phyloP scores from a whole-genome alignment of 371 early-diverging fungal species.

The Basidiobolus meristosporus region DNA sequence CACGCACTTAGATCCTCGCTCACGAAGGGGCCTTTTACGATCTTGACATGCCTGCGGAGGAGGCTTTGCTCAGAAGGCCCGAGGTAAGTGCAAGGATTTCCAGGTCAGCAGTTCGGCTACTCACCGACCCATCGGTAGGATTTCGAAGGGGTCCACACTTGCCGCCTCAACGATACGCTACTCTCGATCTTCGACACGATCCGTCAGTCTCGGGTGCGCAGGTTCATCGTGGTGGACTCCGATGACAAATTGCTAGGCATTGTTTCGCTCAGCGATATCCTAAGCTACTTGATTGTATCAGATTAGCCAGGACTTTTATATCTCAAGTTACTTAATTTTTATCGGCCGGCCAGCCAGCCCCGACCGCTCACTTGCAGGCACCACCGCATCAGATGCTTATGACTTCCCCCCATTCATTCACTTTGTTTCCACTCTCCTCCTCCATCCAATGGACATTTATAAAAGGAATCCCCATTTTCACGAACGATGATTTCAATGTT shows the following conservation, averaged over 20 bases:
- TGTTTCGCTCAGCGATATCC: slow-evolving; percentile 72
- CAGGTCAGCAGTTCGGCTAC: background rate
- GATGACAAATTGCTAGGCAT: slow-evolving; percentile 65
- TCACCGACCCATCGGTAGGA: slow-evolving; percentile 32
- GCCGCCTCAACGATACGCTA: slow-evolving; percentile 67
- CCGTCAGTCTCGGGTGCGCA: slow-evolving; percentile 60
- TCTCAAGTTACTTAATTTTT: too few relatives aligned
- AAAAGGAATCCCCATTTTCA: too few relatives aligned
- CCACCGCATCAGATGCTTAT: too few relatives aligned
- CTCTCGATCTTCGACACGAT: slow-evolving; percentile 72
- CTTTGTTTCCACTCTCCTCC: too few relatives aligned
- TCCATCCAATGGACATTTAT: too few relatives aligned
- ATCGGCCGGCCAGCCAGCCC: too few relatives aligned
- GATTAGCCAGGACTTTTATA: too few relatives aligned
- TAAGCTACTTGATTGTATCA: slow-evolving; percentile 38
- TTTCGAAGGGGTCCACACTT: slow-evolving; percentile 87
- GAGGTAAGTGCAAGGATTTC: slow-evolving; percentile 24
- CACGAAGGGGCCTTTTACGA: slow-evolving; percentile 45
- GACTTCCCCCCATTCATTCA: too few relatives aligned
- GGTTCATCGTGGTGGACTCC: slow-evolving; percentile 77
- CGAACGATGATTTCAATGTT: too few relatives aligned
- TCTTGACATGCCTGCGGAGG: slow-evolving; percentile 65
- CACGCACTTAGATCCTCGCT: slow-evolving; percentile 22
- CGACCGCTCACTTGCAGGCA: too few relatives aligned
- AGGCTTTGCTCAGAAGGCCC: slow-evolving; percentile 60